Evolutionary conservation across 768 basidiomycete genomes (phyloP).

Genomic region (Hypholoma fasciculare): DNA sequence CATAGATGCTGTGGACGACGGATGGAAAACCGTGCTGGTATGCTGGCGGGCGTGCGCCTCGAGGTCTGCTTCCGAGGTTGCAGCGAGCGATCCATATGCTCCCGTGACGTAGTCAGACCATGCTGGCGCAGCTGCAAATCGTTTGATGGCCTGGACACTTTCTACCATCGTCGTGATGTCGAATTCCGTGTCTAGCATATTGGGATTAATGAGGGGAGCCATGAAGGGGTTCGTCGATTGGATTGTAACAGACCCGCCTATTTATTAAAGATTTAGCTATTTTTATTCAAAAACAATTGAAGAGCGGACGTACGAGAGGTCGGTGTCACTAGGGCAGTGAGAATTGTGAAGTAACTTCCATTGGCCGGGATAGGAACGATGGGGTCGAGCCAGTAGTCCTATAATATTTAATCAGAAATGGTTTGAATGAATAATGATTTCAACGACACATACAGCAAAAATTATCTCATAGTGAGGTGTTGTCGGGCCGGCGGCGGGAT

Average conservation of each 20-base stretch:
- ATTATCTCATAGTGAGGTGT: conserved; percentile 32
- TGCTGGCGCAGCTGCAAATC: conserved; percentile 22
- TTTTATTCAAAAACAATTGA: neutral
- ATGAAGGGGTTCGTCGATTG: conserved; percentile 45
- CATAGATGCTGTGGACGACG: conserved; percentile 29
- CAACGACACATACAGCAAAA: conserved; percentile 22
- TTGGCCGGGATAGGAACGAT: conserved; percentile 15
- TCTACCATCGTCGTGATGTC: conserved; percentile 27
- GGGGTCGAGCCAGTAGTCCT: conserved; percentile 13
- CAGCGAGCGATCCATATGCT: conserved; percentile 15
- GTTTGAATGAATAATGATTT: no score
- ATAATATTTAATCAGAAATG: neutral
- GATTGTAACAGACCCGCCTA: conserved; percentile 38
- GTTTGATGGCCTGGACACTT: conserved; percentile 17
- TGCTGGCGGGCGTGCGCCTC: conserved; percentile 21
- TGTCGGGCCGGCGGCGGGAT: conserved; percentile 30
- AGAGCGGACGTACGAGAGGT: conserved; percentile 28
- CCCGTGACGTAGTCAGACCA: conserved; percentile 27
- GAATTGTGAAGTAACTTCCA: conserved; percentile 30
- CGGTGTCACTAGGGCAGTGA: conserved; percentile 29
- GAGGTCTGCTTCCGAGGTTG: conserved; percentile 23
- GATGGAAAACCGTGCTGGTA: conserved; percentile 27
- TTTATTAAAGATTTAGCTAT: neutral
- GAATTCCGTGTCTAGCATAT: conserved; percentile 33
- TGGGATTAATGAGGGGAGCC: conserved; percentile 46